A percentile compares a stretch with the other conserved stretches of the same genome.
Evolutionary conservation across 176 grass and related monocot genomes (phyloP).

Genomic region (Hsuehochloa calcarea): DNA sequence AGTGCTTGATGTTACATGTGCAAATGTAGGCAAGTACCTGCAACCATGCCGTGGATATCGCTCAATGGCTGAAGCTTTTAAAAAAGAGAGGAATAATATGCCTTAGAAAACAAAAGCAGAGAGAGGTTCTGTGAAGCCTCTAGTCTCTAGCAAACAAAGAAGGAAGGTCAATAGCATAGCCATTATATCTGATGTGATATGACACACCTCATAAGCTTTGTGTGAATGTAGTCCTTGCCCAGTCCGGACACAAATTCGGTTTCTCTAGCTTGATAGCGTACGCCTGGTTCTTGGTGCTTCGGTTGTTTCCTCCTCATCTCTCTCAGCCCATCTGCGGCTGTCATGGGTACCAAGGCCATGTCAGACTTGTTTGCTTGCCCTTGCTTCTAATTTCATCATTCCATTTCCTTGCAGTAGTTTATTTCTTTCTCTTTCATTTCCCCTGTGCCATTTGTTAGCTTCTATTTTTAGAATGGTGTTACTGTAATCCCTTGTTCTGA

Average conservation of each 20-base stretch:
- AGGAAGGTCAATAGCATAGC: neutral
- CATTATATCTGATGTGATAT: neutral
- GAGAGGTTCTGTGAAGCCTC: neutral
- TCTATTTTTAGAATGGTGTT: neutral
- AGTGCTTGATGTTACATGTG: neutral
- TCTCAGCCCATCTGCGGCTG: neutral
- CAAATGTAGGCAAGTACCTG: neutral
- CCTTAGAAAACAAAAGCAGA: neutral
- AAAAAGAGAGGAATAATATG: neutral
- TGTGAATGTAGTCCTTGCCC: neutral
- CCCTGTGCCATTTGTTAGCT: neutral
- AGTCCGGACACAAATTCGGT: neutral
- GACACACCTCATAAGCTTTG: neutral
- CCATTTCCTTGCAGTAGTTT: neutral
- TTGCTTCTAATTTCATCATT: neutral
- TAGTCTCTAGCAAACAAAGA: slow-evolving; percentile 4
- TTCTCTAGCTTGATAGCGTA: neutral
- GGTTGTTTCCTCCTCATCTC: neutral
- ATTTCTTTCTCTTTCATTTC: neutral
- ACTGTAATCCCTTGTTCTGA: neutral
- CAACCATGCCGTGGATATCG: neutral
- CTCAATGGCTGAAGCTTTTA: neutral
- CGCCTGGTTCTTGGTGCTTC: slow-evolving; percentile 6
- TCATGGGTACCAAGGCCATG: slow-evolving; percentile 33
- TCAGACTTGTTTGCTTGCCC: slow-evolving; percentile 22